A percentile compares a stretch with the other conserved stretches of the same genome.
phyloP scores from a whole-genome alignment of 2,329 filamentous ascomycete species.

The Colletotrichum sp. region DNA sequence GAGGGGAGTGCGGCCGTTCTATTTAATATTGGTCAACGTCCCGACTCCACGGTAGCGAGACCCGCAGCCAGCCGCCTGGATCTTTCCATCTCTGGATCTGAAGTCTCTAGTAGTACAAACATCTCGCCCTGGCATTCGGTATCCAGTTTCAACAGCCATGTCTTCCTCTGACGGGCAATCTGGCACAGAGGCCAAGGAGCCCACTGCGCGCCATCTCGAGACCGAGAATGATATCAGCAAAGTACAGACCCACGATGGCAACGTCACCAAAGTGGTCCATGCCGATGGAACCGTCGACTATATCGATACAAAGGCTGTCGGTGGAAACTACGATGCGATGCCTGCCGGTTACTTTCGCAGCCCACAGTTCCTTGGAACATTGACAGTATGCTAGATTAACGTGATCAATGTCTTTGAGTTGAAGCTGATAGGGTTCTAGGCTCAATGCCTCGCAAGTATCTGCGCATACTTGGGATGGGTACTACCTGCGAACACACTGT shows the following conservation, averaged over 20 bases:
- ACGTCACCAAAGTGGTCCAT: conserved; percentile 35
- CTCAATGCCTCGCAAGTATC: conserved; percentile 36
- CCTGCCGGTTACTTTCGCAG: conserved; percentile 44
- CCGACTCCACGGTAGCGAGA: background rate
- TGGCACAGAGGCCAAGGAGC: background rate
- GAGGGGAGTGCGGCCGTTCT: background rate
- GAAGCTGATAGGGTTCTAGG: conserved; percentile 16
- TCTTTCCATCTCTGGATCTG: background rate
- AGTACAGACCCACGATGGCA: conserved; percentile 24
- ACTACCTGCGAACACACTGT: conserved; percentile 38
- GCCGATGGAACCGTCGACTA: conserved; percentile 46
- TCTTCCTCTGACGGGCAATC: background rate
- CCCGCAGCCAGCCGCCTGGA: background rate
- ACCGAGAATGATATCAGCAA: conserved; percentile 32
- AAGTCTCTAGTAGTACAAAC: background rate
- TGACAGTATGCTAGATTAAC: conserved; percentile 28
- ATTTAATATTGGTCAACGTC: background rate
- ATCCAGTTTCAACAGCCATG: background rate
- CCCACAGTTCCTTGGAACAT: conserved; percentile 43
- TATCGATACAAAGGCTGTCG: conserved; percentile 45
- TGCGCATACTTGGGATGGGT: conserved; percentile 39
- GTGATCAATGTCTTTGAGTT: background rate
- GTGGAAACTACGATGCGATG: conserved; percentile 43
- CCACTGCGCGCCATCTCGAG: conserved; percentile 27
- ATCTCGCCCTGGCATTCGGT: background rate